Base-by-base conservation (phyloP, 257 asterid genomes). In the Solanum sejunctum region DNA sequence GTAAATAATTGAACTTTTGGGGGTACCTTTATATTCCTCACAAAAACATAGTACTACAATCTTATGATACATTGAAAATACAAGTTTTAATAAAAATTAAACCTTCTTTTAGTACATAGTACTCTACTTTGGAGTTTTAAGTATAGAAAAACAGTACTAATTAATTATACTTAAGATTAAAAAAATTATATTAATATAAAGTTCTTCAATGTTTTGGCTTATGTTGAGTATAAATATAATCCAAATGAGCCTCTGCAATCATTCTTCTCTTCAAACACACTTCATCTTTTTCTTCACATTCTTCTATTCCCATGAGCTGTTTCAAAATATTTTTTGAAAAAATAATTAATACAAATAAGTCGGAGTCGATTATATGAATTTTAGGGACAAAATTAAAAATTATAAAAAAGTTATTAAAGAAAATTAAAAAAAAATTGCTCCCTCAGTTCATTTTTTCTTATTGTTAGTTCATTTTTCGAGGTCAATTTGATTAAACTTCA, bases 221-320 rank as follows among this genome's bases (percentile, higher is more conserved):
- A 20, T 84, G 82, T 18, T 84, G 86, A 45, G 86, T 84, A 61
- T 84, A 84, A 56, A 84, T 84, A 43, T 84, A 84, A 26, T 84
- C 86, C 79, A 84, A 57, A 81, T 84, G 86, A 73, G 86, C 86
- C 66, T 84, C 86, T 6, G 86, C 86, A 47, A 77, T 20, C 86
- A 84, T 77, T 81, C 86, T 84, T 84, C 84, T 84, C 72, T 61
- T 23, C 4, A 56, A n/a, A 45, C 84, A 84, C 2, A 17, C 45
- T 51, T 60, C 86, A 47, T 84, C 86, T 60, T 77, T 77, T 55
- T 77, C 84, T 41, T 72, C 75, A 75, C 86, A 84, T 84, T 28
- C 79, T 43, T 75, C 84, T 36, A 49, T 45, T n/a, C 84, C 86
- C 67, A 84, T 58, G 39, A 84, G 60, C 86, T 84, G 67, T 83